phyloP scores from a whole-genome alignment of 129 eudicot species.

The Tagetes erecta region DNA sequence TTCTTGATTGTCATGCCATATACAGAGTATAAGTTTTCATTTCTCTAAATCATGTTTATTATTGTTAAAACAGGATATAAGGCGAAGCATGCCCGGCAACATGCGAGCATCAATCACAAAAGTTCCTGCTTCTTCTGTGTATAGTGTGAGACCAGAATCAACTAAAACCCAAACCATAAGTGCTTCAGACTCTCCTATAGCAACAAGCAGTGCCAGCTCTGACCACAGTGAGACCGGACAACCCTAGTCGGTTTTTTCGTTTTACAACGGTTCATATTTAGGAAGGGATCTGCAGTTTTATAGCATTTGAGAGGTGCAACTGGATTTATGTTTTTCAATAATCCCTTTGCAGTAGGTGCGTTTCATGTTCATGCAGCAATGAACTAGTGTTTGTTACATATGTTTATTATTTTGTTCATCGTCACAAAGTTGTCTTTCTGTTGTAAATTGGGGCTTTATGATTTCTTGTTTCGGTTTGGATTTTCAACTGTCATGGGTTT shows the following conservation, averaged over 20 bases:
- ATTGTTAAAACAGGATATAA: slow-evolving; percentile 61
- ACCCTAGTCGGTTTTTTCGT: not conserved
- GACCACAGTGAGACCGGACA: slow-evolving; percentile 18
- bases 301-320: slow-evolving; percentile 26
- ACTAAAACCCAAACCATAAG: slow-evolving; percentile 40
- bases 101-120: slow-evolving; percentile 58
- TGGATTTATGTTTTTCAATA: slow-evolving; percentile 41
- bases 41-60: not conserved
- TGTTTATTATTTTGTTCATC: not conserved
- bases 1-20: not conserved
- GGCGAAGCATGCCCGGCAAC: slow-evolving; percentile 67
- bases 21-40: too few relatives aligned
- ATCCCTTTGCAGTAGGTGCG: slow-evolving; percentile 40
- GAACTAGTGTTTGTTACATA: slow-evolving; percentile 27
- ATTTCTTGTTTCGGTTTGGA: not conserved
- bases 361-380: slow-evolving; percentile 26
- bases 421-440: not conserved
- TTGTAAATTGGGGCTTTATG: not conserved
- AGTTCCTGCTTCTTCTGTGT: slow-evolving; percentile 57
- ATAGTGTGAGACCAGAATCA: slow-evolving; percentile 59
- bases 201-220: slow-evolving; percentile 48
- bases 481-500: slow-evolving; percentile 1
- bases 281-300: slow-evolving; percentile 8
- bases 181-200: slow-evolving; percentile 62
- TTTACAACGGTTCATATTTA: not conserved